A percentile compares a stretch with the other conserved stretches of the same genome.
phyloP scores from a whole-genome alignment of 768 basidiomycete genomes.

The Kwoniella botswanensis region DNA sequence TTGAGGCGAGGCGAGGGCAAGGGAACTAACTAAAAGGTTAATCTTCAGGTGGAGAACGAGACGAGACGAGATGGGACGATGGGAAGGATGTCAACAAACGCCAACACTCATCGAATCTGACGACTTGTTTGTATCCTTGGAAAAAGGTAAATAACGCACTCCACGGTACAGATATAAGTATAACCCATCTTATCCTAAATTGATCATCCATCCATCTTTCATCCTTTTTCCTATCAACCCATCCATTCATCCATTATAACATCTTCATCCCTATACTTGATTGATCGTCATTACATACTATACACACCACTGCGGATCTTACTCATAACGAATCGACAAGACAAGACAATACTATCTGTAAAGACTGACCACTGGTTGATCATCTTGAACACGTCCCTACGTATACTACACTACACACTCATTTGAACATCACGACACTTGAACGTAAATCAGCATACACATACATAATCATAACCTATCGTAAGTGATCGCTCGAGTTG shows the following conservation, averaged over 20 bases:
- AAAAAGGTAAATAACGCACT: conserved; percentile 18
- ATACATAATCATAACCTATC: neutral
- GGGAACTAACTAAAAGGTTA: neutral
- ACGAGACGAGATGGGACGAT: neutral
- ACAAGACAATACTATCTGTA: neutral
- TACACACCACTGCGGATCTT: conserved; percentile 20
- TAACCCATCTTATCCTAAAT: neutral
- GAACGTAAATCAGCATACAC: conserved; percentile 5
- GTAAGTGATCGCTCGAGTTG: neutral
- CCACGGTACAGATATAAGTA: conserved; percentile 3
- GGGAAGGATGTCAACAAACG: conserved; percentile 22
- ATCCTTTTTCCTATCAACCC: neutral
- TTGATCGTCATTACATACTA: neutral
- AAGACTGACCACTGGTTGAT: conserved; percentile 28
- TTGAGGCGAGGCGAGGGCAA: too few species aligned
- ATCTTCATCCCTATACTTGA: neutral
- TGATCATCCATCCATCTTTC: conserved; percentile 8
- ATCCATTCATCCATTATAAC: neutral
- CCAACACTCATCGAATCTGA: neutral
- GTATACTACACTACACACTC: conserved; percentile 12
- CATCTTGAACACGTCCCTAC: conserved; percentile 13
- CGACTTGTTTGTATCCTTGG: conserved; percentile 1
- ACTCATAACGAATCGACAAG: too few species aligned
- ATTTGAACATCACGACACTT: conserved; percentile 1
- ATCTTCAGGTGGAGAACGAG: neutral